Evolutionary conservation across 1,139 yeast genomes (phyloP), one percentile per base, ranked within the genome.

Genomic region (Pneumocystis canis): DNA sequence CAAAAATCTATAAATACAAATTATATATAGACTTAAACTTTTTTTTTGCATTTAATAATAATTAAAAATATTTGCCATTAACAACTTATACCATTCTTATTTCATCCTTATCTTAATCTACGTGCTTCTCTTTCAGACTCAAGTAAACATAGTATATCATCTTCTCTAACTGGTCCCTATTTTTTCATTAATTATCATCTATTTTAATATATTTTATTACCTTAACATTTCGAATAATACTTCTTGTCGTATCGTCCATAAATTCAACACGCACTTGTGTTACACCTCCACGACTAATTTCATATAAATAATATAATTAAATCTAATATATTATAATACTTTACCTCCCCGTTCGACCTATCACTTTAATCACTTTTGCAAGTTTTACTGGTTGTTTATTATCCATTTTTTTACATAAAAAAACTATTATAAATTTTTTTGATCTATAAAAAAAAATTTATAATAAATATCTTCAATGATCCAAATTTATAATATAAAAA

Each of bases 61-160:
- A 25, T 9, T 25, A 57, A 11, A 6, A 57, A 14, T 2, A 37
- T 6, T 16, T 1, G 18, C 18, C 16, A 37, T 37, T 35, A 9
- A 1, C n/a, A 11, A 30, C 5, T 25, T n/a, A 57, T n/a, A 9
- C n/a, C 39, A 25, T 62, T 30, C 6, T 5, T 18, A 33, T 1
- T n/a, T 33, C 6, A 11, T n/a, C 25, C 28, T 73, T 76, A 77
- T 71, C 79, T 75, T 73, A 77, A 72, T 70, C 79, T 74, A 82
- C 94, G 86, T 76, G 97, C 98, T 84, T 92, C 97, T 85, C 97
- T 92, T 84, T 92, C 97, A 74, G 97, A 92, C 84, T 92, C 97
- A 96, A 92, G 92, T 79, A 92, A 85, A 80, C 96, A 92, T 79
- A 92, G 87, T 81, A 92, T 89, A 80, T 92, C 98, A 82, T 90